Evolutionary conservation across 495 filamentous ascomycete species (phyloP).

Genomic region (Podospora sp.): DNA sequence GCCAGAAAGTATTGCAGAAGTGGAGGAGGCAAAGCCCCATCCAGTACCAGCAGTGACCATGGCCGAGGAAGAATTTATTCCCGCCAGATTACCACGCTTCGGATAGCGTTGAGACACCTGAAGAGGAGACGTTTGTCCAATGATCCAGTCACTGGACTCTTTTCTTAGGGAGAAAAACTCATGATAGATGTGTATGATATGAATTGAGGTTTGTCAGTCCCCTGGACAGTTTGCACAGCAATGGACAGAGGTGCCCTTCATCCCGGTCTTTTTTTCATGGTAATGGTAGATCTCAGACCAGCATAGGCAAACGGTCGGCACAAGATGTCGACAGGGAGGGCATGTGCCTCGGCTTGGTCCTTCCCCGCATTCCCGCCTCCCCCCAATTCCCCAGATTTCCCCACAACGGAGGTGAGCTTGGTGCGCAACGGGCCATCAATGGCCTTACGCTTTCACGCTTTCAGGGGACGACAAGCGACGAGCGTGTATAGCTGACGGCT

Average conservation of each 20-base stretch:
- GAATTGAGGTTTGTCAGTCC: not conserved
- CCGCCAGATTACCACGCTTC: conserved; percentile 41
- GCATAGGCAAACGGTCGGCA: not conserved
- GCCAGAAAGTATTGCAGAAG: not conserved
- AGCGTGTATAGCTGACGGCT: not conserved
- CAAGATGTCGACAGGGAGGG: not conserved
- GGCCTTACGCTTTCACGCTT: not conserved
- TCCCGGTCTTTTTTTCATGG: too few relatives aligned
- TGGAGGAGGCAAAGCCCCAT: conserved; percentile 24
- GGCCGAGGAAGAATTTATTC: conserved; percentile 31
- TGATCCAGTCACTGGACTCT: not conserved
- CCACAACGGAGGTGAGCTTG: conserved; percentile 3
- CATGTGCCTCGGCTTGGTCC: conserved; percentile 14
- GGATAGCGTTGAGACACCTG: conserved; percentile 16
- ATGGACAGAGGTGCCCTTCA: too few relatives aligned
- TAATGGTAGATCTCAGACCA: too few relatives aligned
- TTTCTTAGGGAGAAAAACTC: not conserved
- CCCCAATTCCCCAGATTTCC: conserved; percentile 18
- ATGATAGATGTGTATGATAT: conserved; percentile 13
- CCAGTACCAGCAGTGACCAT: not conserved
- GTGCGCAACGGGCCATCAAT: conserved; percentile 1
- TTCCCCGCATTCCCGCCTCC: conserved; percentile 23
- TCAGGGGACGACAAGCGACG: not conserved
- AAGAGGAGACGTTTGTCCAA: not conserved
- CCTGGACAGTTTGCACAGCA: too few relatives aligned